Evolutionary conservation across 2,329 filamentous ascomycete genomes (phyloP).

Genomic region (Diaporthe capsici): DNA sequence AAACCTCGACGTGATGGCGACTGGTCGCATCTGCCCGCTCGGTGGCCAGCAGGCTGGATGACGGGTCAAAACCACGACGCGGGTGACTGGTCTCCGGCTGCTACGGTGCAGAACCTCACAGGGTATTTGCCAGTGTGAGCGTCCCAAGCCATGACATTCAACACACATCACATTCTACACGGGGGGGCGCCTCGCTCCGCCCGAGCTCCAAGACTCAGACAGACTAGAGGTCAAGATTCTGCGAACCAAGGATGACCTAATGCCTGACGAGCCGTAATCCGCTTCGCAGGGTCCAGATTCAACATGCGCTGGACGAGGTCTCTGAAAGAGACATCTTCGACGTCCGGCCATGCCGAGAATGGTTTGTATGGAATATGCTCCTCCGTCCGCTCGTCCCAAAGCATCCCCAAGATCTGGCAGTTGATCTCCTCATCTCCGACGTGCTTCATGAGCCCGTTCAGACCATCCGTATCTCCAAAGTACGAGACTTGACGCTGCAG

Average conservation of each 20-base stretch:
- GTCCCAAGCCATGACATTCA: no score
- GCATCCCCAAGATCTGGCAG: conserved; percentile 1
- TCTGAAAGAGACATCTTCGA: neutral
- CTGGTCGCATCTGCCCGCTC: no score
- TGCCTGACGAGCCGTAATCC: conserved; percentile 4
- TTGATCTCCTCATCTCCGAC: conserved; percentile 2
- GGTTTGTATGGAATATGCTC: neutral
- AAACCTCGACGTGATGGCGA: no score
- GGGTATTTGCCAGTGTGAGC: no score
- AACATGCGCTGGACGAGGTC: conserved; percentile 10
- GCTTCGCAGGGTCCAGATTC: neutral
- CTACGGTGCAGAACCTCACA: no score
- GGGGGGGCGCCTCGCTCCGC: no score
- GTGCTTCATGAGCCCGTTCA: neutral
- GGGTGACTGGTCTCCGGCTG: no score
- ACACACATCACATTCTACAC: no score
- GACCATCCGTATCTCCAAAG: neutral
- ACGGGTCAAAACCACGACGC: no score
- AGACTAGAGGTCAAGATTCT: neutral
- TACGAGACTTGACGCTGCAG: conserved; percentile 3
- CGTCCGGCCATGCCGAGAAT: neutral
- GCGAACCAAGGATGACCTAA: conserved; percentile 3
- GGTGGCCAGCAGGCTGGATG: no score
- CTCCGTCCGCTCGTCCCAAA: conserved; percentile 8
- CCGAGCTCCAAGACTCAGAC: no score